These are phyloP conservation scores for Fraxinus velutina DNA, from an alignment of 305 asterid species.

Conservation along the genomic window DNA sequence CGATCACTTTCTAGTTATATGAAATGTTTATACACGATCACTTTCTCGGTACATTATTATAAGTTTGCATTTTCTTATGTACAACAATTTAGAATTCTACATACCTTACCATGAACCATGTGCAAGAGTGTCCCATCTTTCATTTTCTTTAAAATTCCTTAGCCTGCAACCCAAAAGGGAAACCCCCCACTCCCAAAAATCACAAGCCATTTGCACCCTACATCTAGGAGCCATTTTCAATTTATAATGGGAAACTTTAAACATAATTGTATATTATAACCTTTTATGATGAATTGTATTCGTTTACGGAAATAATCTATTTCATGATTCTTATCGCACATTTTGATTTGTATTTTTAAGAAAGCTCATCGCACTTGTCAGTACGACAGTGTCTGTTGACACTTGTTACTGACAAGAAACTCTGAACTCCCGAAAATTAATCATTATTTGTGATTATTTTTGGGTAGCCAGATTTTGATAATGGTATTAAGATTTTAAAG, in stretches of 20 bases:
- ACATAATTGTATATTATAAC: neutral
- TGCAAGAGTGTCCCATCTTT: constrained; percentile 22
- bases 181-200: neutral
- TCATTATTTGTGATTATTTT: neutral
- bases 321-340: neutral
- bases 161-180: neutral
- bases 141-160: constrained; percentile 1
- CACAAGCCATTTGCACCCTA: neutral
- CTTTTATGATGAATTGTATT: neutral
- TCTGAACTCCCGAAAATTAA: constrained; percentile 14
- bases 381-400: no score
- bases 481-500: constrained; percentile 3
- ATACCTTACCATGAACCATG: constrained; percentile 13
- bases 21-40: neutral
- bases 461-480: neutral
- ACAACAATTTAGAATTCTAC: neutral
- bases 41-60: neutral
- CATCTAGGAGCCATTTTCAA: neutral
- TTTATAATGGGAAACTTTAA: no score
- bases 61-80: neutral
- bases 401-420: neutral
- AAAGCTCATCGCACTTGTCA: neutral
- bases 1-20: neutral
- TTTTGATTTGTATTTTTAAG: neutral
- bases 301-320: neutral